Evolutionary conservation across 371 early-diverging fungal genomes (phyloP).

Genomic region (Catenaria anguillulae): DNA sequence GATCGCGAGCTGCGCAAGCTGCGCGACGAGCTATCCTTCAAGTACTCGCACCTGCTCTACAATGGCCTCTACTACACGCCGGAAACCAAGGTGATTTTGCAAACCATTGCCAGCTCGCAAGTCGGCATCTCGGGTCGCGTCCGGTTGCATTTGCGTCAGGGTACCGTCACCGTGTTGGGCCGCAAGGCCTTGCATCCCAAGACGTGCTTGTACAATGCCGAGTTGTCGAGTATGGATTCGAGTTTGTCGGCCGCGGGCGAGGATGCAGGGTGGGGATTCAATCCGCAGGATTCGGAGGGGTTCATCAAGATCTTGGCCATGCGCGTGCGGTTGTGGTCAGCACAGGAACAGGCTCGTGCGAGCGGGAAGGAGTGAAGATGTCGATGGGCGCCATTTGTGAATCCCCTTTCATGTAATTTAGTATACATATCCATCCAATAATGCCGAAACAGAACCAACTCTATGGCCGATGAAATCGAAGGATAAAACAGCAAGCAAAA

Average conservation of each 20-base stretch:
- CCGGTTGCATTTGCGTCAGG: slow-evolving; percentile 89
- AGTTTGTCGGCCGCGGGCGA: slow-evolving; percentile 16
- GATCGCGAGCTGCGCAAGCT: slow-evolving; percentile 88
- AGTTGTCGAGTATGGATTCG: slow-evolving; percentile 46
- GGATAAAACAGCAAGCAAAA: no score
- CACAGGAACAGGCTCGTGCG: no score
- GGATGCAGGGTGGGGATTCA: slow-evolving; percentile 75
- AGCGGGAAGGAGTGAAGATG: no score
- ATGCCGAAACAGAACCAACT: no score
- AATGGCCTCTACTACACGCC: slow-evolving; percentile 93
- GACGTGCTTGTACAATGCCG: slow-evolving; percentile 68
- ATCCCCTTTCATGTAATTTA: no score
- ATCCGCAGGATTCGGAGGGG: slow-evolving; percentile 81
- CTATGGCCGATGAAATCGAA: no score
- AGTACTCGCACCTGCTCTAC: slow-evolving; percentile 55
- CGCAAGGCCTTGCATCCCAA: slow-evolving; percentile 64
- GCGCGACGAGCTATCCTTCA: slow-evolving; percentile 49
- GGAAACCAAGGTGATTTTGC: slow-evolving; percentile 75
- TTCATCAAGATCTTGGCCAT: slow-evolving; percentile 94
- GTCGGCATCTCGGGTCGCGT: slow-evolving; percentile 75
- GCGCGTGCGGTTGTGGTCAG: slow-evolving; percentile 81
- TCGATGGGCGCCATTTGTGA: no score
- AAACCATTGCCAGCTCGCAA: slow-evolving; percentile 68
- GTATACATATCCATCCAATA: no score
- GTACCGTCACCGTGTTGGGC: slow-evolving; percentile 75